A percentile compares a stretch with the other conserved stretches of the same genome.
Evolutionary conservation across 73 alveolate species (phyloP).

Genomic region (Blepharisma japonicum): DNA sequence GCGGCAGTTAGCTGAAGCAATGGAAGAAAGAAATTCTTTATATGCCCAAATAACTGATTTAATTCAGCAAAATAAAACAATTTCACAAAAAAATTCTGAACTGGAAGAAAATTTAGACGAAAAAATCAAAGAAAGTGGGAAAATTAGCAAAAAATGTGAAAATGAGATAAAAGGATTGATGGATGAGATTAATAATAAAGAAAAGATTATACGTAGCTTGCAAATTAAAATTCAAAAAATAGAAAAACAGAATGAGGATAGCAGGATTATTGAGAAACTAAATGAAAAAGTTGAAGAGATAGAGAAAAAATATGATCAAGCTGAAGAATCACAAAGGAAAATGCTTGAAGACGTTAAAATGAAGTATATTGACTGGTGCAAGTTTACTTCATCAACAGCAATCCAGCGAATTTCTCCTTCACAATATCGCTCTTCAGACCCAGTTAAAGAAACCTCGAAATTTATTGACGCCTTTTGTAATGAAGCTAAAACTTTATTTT

Average conservation of each 20-base stretch:
- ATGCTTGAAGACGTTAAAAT: not conserved
- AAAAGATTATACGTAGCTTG: not conserved
- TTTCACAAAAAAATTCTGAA: no score
- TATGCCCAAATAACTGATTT: no score
- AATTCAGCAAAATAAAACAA: no score
- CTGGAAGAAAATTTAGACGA: no score
- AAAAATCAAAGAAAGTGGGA: no score
- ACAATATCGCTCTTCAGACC: not conserved
- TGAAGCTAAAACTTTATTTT: not conserved
- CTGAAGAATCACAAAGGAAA: slow-evolving; percentile 2
- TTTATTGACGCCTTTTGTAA: not conserved
- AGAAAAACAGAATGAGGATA: not conserved
- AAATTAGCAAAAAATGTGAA: no score
- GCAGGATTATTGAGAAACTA: not conserved
- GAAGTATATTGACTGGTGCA: slow-evolving; percentile 20
- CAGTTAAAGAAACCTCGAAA: not conserved
- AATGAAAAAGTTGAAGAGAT: slow-evolving; percentile 8
- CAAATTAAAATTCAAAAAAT: not conserved
- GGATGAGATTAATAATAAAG: not conserved
- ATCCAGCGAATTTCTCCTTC: not conserved
- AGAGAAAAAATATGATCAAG: not conserved
- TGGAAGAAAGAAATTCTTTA: slow-evolving; percentile 3
- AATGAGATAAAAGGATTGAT: not conserved
- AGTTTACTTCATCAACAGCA: not conserved
- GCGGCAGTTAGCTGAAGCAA: not conserved